phyloP scores from a whole-genome alignment of 1,284 basidiomycete genomes.

The Sanghuangporus sanghuang region DNA sequence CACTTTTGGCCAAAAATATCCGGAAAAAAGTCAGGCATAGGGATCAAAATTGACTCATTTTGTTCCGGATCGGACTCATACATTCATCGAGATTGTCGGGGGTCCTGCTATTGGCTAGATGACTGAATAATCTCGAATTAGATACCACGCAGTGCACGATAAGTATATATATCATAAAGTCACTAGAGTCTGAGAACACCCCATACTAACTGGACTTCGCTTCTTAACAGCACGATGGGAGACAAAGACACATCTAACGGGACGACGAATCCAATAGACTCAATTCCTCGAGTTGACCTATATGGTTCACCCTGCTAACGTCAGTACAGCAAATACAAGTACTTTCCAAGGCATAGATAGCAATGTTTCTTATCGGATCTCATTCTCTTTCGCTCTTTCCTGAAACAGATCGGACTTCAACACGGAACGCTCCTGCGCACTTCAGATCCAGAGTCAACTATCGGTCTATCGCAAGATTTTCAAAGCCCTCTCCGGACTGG shows the following conservation, averaged over 20 bases:
- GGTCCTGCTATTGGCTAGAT: too few species aligned
- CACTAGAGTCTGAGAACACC: too few species aligned
- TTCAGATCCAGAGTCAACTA: constrained; percentile 28
- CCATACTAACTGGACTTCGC: not conserved
- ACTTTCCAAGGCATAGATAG: not conserved
- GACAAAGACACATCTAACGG: not conserved
- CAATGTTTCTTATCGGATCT: not conserved
- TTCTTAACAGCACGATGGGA: not conserved
- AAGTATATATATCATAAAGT: too few species aligned
- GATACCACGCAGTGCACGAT: too few species aligned
- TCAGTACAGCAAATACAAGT: constrained; percentile 9
- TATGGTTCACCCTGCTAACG: constrained; percentile 23
- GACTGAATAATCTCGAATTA: too few species aligned
- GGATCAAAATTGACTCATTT: too few species aligned
- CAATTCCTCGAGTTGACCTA: constrained; percentile 20
- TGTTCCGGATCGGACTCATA: too few species aligned
- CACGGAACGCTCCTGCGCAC: constrained; percentile 27
- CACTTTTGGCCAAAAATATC: too few species aligned
- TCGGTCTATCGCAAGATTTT: constrained; percentile 30
- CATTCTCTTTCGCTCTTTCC: not conserved
- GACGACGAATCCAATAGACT: not conserved
- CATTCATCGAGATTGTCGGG: too few species aligned
- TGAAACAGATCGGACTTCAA: constrained; percentile 27
- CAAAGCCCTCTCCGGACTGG: constrained; percentile 27
- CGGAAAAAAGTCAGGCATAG: too few species aligned